Conservation (phyloP, 2,329 filamentous ascomycete species). For the Sclerotinia sclerotiorum region DNA sequence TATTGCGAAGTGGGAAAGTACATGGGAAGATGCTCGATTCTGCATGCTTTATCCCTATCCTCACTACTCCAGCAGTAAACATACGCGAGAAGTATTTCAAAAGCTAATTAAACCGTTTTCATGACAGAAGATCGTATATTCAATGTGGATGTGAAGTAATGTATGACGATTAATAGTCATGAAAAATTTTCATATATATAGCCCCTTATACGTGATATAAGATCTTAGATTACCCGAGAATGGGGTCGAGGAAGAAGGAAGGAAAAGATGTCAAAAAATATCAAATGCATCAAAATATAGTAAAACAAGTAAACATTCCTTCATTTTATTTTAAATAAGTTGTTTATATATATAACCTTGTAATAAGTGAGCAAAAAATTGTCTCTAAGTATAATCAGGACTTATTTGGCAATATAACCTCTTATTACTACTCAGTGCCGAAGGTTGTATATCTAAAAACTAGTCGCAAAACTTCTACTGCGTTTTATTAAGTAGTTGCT, state of each 20-base stretch:
- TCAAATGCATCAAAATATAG: not conserved
- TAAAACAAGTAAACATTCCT: not conserved
- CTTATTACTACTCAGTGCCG: too few relatives aligned
- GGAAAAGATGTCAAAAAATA: not conserved
- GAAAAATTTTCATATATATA: not conserved
- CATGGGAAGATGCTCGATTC: not conserved
- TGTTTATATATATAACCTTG: too few relatives aligned
- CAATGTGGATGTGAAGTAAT: not conserved
- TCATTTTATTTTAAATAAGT: too few relatives aligned
- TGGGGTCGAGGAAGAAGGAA: not conserved
- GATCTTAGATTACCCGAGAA: not conserved
- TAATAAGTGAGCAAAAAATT: too few relatives aligned
- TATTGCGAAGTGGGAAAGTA: not conserved
- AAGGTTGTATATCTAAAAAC: not conserved
- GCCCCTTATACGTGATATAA: constrained; percentile 4
- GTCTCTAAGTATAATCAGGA: too few relatives aligned
- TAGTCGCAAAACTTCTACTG: not conserved
- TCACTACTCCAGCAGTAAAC: not conserved
- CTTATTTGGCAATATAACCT: too few relatives aligned
- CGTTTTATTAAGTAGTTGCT: too few relatives aligned
- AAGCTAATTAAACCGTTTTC: not conserved
- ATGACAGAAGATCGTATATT: rapidly evolving
- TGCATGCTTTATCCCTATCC: not conserved
- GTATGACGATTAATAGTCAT: not conserved
- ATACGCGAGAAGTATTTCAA: not conserved